phyloP scores from a whole-genome alignment of 257 asterid species.

The Cruciata laevipes region DNA sequence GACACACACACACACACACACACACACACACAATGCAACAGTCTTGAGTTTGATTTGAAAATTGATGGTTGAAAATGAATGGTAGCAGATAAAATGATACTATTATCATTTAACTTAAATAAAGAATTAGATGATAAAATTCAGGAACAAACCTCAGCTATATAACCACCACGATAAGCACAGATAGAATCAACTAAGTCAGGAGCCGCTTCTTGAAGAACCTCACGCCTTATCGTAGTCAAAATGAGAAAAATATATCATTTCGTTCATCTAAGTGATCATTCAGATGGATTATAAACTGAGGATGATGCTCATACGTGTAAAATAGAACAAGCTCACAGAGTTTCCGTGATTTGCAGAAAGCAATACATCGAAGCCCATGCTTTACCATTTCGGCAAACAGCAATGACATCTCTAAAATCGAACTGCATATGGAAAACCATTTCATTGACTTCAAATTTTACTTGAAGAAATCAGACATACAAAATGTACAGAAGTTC shows the following conservation, averaged over 20 bases:
- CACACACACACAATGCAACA: background rate
- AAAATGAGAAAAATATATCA: constrained; percentile 16
- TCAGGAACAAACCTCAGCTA: constrained; percentile 65
- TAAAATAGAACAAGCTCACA: constrained; percentile 91
- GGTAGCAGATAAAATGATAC: background rate
- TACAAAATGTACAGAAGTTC: too few species aligned
- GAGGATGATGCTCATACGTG: constrained; percentile 53
- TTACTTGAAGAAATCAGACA: background rate
- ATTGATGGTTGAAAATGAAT: background rate
- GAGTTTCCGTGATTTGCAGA: constrained; percentile 93
- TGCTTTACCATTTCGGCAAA: constrained; percentile 97
- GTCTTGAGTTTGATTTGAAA: background rate
- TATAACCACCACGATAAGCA: constrained; percentile 85
- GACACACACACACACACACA: background rate
- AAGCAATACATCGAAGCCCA: constrained; percentile 90
- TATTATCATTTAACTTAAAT: background rate
- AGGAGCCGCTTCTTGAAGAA: constrained; percentile 74
- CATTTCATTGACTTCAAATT: constrained; percentile 1
- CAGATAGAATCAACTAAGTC: constrained; percentile 51
- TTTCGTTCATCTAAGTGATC: constrained; percentile 18
- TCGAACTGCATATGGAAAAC: constrained; percentile 61
- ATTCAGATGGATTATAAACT: constrained; percentile 7
- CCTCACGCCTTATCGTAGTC: constrained; percentile 59
- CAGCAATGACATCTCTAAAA: constrained; percentile 72
- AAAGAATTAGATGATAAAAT: constrained; percentile 3